Conservation (phyloP, 2,329 filamentous ascomycete genomes). For the Aspergillus unguis region DNA sequence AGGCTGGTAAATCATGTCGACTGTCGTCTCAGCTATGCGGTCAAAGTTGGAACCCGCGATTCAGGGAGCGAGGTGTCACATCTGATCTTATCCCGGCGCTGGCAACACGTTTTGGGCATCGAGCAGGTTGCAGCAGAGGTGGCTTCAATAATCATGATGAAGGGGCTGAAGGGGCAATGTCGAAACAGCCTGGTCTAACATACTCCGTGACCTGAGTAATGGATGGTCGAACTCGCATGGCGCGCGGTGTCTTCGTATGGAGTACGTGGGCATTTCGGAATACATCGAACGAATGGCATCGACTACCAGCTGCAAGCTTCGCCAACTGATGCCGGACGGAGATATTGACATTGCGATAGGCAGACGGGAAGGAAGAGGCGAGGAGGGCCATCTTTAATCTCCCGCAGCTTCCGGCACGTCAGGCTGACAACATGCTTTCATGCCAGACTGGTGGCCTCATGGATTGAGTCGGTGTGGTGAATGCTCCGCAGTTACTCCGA, state of each 20-base stretch:
- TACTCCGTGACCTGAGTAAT: not conserved
- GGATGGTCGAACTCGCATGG: too few relatives aligned
- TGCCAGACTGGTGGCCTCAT: not conserved
- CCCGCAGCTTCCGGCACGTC: not conserved
- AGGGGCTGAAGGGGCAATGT: slow-evolving; percentile 8
- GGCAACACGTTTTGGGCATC: not conserved
- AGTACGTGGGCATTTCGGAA: not conserved
- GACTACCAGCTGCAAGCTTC: not conserved
- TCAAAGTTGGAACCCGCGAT: not conserved
- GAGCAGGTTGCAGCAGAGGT: not conserved
- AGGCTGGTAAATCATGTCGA: too few relatives aligned
- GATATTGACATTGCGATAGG: slow-evolving; percentile 1
- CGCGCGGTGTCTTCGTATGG: not conserved
- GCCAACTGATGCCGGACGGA: not conserved
- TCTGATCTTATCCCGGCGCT: not conserved
- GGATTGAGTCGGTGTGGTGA: too few relatives aligned
- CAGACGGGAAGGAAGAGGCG: not conserved
- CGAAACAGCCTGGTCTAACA: slow-evolving; percentile 15
- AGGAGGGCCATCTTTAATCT: not conserved
- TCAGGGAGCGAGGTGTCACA: not conserved
- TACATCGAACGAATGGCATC: not conserved
- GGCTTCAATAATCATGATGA: slow-evolving; percentile 10
- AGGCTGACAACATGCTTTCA: not conserved
- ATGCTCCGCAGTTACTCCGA: too few relatives aligned
- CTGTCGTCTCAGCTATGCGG: too few relatives aligned